Percentiles rank a stretch among this genome's conserved stretches.
Conservation (phyloP, 2,329 filamentous ascomycete species). For the Fusarium guadeloupense region DNA sequence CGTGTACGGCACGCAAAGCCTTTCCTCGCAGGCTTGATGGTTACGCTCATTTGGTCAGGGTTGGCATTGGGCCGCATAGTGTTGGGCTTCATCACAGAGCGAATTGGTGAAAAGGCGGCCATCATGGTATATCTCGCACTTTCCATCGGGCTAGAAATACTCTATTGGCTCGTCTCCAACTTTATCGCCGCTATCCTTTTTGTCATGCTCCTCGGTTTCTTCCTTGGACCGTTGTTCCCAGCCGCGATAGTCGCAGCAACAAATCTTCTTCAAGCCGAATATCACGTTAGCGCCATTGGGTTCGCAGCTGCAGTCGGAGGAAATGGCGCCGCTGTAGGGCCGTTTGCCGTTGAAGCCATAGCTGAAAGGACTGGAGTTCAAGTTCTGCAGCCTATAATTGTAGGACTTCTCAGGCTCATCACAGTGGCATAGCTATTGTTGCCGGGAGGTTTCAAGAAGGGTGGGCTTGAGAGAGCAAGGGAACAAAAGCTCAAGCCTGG, state of each 20-base stretch:
- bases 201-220: slow-evolving; percentile 78
- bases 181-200: slow-evolving; percentile 79
- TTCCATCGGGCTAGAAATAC: slow-evolving; percentile 70
- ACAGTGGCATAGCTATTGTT: slow-evolving; percentile 57
- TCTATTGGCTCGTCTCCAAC: slow-evolving; percentile 84
- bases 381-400: slow-evolving; percentile 65
- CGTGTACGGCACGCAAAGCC: slow-evolving; percentile 72
- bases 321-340: slow-evolving; percentile 72
- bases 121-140: slow-evolving; percentile 70
- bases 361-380: slow-evolving; percentile 65
- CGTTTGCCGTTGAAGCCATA: slow-evolving; percentile 75
- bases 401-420: slow-evolving; percentile 59
- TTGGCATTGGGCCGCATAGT: slow-evolving; percentile 77
- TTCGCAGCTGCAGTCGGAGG: slow-evolving; percentile 83
- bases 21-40: slow-evolving; percentile 78
- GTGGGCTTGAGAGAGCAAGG: slow-evolving; percentile 54
- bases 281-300: slow-evolving; percentile 83
- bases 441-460: slow-evolving; percentile 51
- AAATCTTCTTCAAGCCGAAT: slow-evolving; percentile 75
- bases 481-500: slow-evolving; percentile 50
- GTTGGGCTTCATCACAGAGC: slow-evolving; percentile 79
- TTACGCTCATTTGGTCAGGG: slow-evolving; percentile 86
- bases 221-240: slow-evolving; percentile 82
- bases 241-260: slow-evolving; percentile 77
- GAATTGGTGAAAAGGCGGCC: slow-evolving; percentile 75